Base-by-base conservation (phyloP, 2,329 filamentous ascomycete species). In the Aotearoamyces nothofagi region DNA sequence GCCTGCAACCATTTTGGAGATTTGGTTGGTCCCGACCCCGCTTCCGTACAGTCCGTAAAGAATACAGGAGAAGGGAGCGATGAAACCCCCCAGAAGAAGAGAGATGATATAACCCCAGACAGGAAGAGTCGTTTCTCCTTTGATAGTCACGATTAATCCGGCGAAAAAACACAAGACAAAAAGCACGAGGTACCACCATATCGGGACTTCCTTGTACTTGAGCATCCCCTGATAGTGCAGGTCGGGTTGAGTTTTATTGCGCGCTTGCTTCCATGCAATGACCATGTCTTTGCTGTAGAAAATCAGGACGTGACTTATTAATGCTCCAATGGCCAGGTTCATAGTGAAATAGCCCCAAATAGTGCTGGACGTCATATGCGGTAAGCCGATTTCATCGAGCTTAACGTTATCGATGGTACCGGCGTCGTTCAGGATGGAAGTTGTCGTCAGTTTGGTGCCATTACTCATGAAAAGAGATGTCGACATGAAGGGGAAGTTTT, bases 321-420 rank as follows among this genome's bases (percentile, higher is more conserved):
- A 42, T 4, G 66, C 67, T 2, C 66, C 66, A 27, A 71, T 71
- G n/a, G n/a, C n/a, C n/a, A n/a, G n/a, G n/a, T n/a, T n/a, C n/a
- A n/a, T n/a, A n/a, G n/a, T n/a, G n/a, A n/a, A n/a, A n/a, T n/a
- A n/a, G n/a, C n/a, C n/a, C 49, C 3, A 37, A 34, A 30, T 63
- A 63, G 2, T 46, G 13, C 46, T 41, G 1, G 46, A 38, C 8
- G 58, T 44, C 13, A 62, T 39, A 29, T 41, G 55, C 0, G 59
- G 58, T 3, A 56, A 29, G 6, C 57, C 57, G 20, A 52, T 36
- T 5, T 38, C 30, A 0, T 43, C 42, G 1, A 61, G 39, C 5
- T 41, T 40, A 5, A 29, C 38, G 4, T 39, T 10, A 31, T 58
- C 46, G 27, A 60, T 47, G 11, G 47, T 40, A 32, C 52, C 47